phyloP scores from a whole-genome alignment of 768 basidiomycete genomes.

The Naganishia friedmannii region DNA sequence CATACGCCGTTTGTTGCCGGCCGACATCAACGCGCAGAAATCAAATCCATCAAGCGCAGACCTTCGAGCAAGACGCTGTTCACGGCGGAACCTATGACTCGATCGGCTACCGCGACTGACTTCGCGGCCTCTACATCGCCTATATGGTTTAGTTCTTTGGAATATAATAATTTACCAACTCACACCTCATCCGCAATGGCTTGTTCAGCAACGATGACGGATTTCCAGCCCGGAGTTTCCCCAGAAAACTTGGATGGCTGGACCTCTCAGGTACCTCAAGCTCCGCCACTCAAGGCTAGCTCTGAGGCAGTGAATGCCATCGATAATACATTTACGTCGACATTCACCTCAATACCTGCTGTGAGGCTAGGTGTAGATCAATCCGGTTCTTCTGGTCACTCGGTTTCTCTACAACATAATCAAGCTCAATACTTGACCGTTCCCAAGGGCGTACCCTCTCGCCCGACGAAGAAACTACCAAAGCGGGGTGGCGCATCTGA shows the following conservation, averaged over 20 bases:
- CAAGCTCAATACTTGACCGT: background rate
- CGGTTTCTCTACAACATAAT: background rate
- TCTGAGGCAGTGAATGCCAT: slow-evolving; percentile 10
- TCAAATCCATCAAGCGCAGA: background rate
- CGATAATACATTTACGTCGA: background rate
- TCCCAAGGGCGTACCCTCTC: background rate
- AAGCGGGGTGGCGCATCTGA: background rate
- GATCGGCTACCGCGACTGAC: background rate
- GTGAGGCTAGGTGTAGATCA: background rate
- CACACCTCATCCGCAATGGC: background rate
- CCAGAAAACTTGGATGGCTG: background rate
- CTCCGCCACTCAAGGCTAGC: background rate
- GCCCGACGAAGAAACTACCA: slow-evolving; percentile 7
- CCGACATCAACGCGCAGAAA: background rate
- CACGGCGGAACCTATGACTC: background rate
- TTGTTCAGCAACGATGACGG: background rate
- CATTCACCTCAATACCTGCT: slow-evolving; percentile 18
- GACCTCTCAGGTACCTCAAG: slow-evolving; percentile 20
- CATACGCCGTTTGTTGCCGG: background rate
- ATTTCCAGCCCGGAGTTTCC: background rate
- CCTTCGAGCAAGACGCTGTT: background rate
- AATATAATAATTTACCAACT: no score
- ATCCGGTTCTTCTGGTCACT: background rate
- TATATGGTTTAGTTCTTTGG: background rate
- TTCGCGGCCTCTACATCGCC: background rate